These are phyloP conservation scores for Pseudozyma pruni DNA, from an alignment of 1,284 basidiomycete species.

Conservation along the genomic window DNA sequence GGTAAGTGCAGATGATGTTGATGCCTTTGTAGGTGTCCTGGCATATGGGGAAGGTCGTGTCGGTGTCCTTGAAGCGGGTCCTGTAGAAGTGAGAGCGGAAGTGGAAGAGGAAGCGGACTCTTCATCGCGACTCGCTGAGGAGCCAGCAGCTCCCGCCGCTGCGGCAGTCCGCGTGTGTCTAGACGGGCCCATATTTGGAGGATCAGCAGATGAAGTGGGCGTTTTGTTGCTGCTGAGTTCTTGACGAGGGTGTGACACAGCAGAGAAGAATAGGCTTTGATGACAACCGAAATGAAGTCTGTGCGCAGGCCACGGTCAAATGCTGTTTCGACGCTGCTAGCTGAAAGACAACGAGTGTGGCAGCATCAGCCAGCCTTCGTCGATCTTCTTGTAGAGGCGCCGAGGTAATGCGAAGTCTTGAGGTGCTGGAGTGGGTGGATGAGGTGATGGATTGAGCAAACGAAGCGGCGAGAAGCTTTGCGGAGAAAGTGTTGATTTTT, in stretches of 20 bases:
- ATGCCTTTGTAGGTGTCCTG: constrained; percentile 34
- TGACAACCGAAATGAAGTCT: constrained; percentile 28
- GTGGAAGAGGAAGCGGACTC: constrained; percentile 16
- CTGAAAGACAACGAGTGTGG: too few relatives aligned
- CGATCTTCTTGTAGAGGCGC: too few relatives aligned
- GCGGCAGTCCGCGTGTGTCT: constrained; percentile 27
- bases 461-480: too few relatives aligned
- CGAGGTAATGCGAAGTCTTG: too few relatives aligned
- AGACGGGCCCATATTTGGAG: constrained; percentile 30
- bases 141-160: constrained; percentile 13
- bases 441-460: too few relatives aligned
- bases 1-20: constrained; percentile 18
- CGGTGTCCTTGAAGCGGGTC: constrained; percentile 22
- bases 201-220: background rate
- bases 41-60: constrained; percentile 36
- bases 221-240: constrained; percentile 1
- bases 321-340: constrained; percentile 2
- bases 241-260: constrained; percentile 9
- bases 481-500: constrained; percentile 9
- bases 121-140: constrained; percentile 14
- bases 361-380: too few relatives aligned
- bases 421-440: too few relatives aligned
- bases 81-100: constrained; percentile 11
- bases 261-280: constrained; percentile 9
- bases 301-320: background rate